Conservation (phyloP, 306 rosid species). For the Cucumis cinereus region DNA sequence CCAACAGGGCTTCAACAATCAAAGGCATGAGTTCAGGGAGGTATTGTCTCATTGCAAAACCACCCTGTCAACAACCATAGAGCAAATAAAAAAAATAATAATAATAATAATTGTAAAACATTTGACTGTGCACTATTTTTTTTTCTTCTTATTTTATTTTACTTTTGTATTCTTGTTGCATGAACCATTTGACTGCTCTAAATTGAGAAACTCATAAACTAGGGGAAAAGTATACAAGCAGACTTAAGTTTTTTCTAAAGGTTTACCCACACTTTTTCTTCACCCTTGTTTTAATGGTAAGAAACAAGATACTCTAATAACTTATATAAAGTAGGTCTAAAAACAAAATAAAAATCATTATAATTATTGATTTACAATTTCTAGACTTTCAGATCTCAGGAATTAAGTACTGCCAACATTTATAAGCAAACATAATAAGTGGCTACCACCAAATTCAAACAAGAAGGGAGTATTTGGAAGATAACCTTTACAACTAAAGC, state of each 20-base stretch:
- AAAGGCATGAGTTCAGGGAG: slow-evolving; percentile 98
- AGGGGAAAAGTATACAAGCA: background rate
- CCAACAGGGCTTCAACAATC: slow-evolving; percentile 88
- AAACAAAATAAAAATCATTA: background rate
- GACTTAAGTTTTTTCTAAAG: background rate
- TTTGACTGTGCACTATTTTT: background rate
- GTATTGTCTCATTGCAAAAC: slow-evolving; percentile 93
- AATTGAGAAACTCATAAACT: background rate
- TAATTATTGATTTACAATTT: background rate
- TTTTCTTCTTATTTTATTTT: too few species aligned
- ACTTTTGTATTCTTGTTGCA: too few species aligned
- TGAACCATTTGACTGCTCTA: background rate
- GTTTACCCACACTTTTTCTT: background rate
- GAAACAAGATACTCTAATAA: background rate
- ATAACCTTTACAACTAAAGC: background rate
- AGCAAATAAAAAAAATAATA: background rate
- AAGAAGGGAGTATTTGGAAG: background rate
- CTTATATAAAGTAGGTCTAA: background rate
- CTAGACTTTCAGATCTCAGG: background rate
- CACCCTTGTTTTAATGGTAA: background rate
- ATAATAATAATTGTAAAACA: background rate
- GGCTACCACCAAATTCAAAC: background rate
- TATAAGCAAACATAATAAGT: background rate
- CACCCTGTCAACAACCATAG: slow-evolving; percentile 41
- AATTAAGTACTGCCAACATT: background rate